Conservation (phyloP, 495 filamentous ascomycete species). For the Aspergillus carlsbadensis region DNA sequence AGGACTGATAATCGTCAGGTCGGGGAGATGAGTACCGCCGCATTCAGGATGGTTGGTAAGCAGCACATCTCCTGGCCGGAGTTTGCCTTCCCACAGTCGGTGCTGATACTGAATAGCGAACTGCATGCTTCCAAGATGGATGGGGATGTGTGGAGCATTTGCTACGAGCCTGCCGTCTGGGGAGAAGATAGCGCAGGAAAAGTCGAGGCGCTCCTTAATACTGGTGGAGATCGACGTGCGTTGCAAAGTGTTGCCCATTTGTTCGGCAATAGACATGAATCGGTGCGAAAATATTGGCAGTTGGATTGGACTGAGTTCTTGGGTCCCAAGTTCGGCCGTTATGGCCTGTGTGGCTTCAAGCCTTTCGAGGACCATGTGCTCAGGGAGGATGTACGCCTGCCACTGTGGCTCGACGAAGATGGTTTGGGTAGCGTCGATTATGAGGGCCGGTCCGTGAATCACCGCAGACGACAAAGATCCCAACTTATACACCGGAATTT, state of each 20-base stretch:
- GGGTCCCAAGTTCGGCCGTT: slow-evolving; percentile 58
- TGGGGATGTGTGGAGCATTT: slow-evolving; percentile 84
- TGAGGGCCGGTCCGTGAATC: no score
- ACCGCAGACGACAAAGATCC: no score
- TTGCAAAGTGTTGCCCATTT: slow-evolving; percentile 86
- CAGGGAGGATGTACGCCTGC: no score
- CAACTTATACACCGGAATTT: no score
- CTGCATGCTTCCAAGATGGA: slow-evolving; percentile 86
- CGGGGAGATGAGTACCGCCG: slow-evolving; percentile 82
- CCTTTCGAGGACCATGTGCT: slow-evolving; percentile 61
- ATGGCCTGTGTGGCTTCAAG: slow-evolving; percentile 54
- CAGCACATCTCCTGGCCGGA: slow-evolving; percentile 87
- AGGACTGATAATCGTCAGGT: slow-evolving; percentile 84
- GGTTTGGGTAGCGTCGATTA: no score
- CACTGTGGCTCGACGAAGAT: no score
- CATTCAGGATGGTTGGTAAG: slow-evolving; percentile 93
- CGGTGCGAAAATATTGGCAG: slow-evolving; percentile 86
- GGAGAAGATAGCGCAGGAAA: slow-evolving; percentile 88
- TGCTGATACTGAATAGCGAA: slow-evolving; percentile 83
- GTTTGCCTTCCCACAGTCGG: slow-evolving; percentile 76
- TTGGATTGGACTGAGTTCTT: slow-evolving; percentile 66
- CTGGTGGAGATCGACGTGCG: slow-evolving; percentile 92
- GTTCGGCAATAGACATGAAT: slow-evolving; percentile 94
- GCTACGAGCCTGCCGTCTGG: slow-evolving; percentile 72
- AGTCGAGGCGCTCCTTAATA: slow-evolving; percentile 89